Percentiles rank a stretch among this genome's conserved stretches.
These are phyloP conservation scores for Gillenia trifoliata DNA, from an alignment of 306 rosid species.

Conservation along the genomic window DNA sequence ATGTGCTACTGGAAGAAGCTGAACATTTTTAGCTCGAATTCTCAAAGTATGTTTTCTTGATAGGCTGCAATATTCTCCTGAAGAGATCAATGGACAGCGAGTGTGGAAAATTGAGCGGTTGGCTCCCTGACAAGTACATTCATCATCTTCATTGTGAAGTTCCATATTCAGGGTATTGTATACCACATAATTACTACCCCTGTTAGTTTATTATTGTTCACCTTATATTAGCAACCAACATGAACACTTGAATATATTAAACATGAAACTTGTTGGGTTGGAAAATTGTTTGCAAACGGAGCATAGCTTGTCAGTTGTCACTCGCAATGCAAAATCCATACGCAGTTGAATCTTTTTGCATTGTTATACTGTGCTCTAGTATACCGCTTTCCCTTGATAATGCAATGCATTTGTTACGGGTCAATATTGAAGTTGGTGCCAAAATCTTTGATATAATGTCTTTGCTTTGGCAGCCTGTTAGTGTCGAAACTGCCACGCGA, in stretches of 20 bases:
- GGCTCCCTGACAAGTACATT: constrained; percentile 64
- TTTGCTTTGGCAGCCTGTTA: not conserved
- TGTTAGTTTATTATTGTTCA: not conserved
- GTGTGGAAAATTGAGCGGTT: constrained; percentile 80
- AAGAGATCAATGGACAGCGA: constrained; percentile 56
- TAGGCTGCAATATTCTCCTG: constrained; percentile 79
- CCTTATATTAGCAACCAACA: not conserved
- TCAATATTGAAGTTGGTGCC: not conserved
- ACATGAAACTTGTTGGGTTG: not conserved
- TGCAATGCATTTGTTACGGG: not conserved
- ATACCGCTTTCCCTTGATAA: not conserved
- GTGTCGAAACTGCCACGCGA: not conserved
- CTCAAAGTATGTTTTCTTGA: constrained; percentile 20
- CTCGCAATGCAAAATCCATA: not conserved
- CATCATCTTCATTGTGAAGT: constrained; percentile 28
- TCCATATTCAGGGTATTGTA: constrained; percentile 11
- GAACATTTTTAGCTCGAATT: not conserved
- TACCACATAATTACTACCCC: not conserved
- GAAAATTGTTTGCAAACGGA: not conserved
- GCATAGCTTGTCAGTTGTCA: not conserved
- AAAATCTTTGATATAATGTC: not conserved
- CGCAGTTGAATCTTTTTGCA: not conserved
- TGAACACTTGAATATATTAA: not conserved
- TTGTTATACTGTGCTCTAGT: not conserved
- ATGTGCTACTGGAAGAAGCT: not conserved